Evolutionary conservation across 2,329 filamentous ascomycete genomes (phyloP).

Genomic region (Diplodia corticola): DNA sequence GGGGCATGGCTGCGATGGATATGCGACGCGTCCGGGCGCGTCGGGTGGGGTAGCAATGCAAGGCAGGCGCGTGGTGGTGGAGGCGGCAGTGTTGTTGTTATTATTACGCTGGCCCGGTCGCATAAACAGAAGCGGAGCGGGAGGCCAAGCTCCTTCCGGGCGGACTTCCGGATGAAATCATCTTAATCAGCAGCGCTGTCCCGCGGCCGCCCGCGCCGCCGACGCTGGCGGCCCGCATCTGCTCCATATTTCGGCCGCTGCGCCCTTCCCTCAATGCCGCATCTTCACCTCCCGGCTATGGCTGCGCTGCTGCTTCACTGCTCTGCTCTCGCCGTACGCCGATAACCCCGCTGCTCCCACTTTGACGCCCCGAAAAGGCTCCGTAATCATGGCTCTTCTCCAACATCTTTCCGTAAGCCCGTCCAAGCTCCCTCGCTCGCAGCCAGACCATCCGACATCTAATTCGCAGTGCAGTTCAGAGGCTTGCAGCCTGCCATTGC

Average conservation of each 20-base stretch:
- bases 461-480: constrained; percentile 24
- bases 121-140: constrained; percentile 1
- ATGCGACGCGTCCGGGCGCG: constrained; percentile 11
- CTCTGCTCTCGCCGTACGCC: constrained; percentile 4
- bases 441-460: constrained; percentile 18
- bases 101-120: background rate
- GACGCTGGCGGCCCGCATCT: constrained; percentile 7
- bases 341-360: background rate
- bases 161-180: constrained; percentile 9
- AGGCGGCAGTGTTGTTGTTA: constrained; percentile 11
- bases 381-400: constrained; percentile 24
- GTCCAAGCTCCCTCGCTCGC: constrained; percentile 1
- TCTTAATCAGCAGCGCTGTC: constrained; percentile 17
- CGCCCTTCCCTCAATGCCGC: background rate
- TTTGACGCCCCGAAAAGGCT: background rate
- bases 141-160: constrained; percentile 12
- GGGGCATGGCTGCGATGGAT: constrained; percentile 28
- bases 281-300: constrained; percentile 7
- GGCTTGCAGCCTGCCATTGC: constrained; percentile 36
- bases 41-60: constrained; percentile 16
- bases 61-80: background rate
- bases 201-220: constrained; percentile 3
- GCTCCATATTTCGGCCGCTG: constrained; percentile 14
- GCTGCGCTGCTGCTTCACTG: background rate
- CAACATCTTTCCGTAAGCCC: constrained; percentile 23